Evolutionary conservation across 495 filamentous ascomycete genomes (phyloP).

Genomic region (Rostrohypoxylon terebratum): DNA sequence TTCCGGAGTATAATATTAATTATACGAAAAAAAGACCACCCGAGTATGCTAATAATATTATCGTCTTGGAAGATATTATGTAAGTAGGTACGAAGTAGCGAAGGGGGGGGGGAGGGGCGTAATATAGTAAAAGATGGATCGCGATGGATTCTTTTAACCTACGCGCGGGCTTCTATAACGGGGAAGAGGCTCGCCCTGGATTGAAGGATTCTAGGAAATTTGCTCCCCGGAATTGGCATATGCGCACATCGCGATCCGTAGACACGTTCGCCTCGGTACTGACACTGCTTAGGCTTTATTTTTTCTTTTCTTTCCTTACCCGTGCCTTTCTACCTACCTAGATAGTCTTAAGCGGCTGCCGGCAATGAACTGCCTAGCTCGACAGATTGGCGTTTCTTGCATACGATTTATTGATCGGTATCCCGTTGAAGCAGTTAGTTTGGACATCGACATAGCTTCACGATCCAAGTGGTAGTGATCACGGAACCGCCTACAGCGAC

Average conservation of each 20-base stretch:
- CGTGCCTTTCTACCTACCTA: constrained; percentile 16
- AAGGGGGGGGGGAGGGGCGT: too few relatives aligned
- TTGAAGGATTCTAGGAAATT: constrained; percentile 34
- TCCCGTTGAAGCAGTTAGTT: constrained; percentile 18
- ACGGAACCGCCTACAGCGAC: constrained; percentile 1
- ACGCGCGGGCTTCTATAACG: constrained; percentile 23
- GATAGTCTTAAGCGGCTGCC: constrained; percentile 16
- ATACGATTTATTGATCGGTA: not conserved
- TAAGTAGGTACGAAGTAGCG: not conserved
- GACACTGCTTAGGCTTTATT: not conserved
- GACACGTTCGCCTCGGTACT: constrained; percentile 14
- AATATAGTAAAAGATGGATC: constrained; percentile 22
- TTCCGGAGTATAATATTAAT: not conserved
- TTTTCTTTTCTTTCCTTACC: too few relatives aligned
- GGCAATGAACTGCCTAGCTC: constrained; percentile 26
- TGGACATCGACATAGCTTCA: constrained; percentile 19
- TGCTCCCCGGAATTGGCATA: constrained; percentile 33
- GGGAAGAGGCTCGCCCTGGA: constrained; percentile 23
- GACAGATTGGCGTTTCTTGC: constrained; percentile 8
- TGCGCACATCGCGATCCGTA: constrained; percentile 10
- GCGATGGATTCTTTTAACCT: constrained; percentile 23
- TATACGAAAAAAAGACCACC: too few relatives aligned
- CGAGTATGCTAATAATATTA: constrained; percentile 18
- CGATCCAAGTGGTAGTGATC: constrained; percentile 16
- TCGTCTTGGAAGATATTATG: too few relatives aligned